Evolutionary conservation across 2,329 filamentous ascomycete species (phyloP), one percentile per base, ranked within the genome.

Genomic region (Ophiostoma himal-ulmi): DNA sequence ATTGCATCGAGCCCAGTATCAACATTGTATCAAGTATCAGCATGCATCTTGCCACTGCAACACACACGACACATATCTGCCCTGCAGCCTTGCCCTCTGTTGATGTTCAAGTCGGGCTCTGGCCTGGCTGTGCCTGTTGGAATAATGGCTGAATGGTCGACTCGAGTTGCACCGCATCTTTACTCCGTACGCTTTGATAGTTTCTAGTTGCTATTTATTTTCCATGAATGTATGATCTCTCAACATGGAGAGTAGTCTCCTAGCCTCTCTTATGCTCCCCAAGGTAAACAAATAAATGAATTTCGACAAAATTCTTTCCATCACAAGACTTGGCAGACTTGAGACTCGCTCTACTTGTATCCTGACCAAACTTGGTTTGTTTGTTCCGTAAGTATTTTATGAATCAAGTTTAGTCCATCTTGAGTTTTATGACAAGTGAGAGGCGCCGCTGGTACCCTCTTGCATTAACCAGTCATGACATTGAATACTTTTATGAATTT

Each of bases 51-150:
- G 13, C 30, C 26, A 34, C 57, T 64, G 57, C 60, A 64, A n/a
- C 60, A 64, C 60, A 36, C 30, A 64, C 52, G 52, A 57, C 44
- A 48, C 60, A 69, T 26, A 44, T 37, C 22, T 17, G 20, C 36
- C 36, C 52, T 57, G 52, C 52, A 57, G 52, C 52, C 52, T 57
- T 57, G 52, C 52, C 52, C 52, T 57, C 52, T 57, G 52, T 22
- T 22, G 52, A 57, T 57, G 17, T 57, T 22, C n/a, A 22, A 1
- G 52, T 57, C 52, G 52, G 22, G 52, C 52, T 57, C n/a, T 57
- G 52, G 8, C 22, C 52, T 48, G 22, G 52, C n/a, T 57, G 52
- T 26, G 44, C 44, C 17, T 48, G 44, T 48, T 48, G 44, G 1
- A 20, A 20, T 7, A 48, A 3, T 48, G 44, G 20, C 6, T 20